Evolutionary conservation across 1,139 yeast genomes (phyloP).

Genomic region (Taiozyma sp.): DNA sequence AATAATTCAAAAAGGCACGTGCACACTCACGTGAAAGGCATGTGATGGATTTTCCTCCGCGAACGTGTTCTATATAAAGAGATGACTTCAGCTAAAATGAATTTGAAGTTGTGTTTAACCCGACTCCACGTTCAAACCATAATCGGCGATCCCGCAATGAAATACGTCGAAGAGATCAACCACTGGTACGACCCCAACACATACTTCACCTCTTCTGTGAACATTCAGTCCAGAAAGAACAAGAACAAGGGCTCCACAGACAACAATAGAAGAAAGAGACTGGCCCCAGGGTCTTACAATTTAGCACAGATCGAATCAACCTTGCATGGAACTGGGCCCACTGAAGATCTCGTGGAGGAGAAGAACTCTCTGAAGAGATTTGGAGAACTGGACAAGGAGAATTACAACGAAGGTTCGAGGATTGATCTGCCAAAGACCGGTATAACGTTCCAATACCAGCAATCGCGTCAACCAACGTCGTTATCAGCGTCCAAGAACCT

Average conservation of each 20-base stretch:
- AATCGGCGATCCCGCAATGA: background rate
- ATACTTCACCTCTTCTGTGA: conserved; percentile 23
- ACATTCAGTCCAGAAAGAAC: conserved; percentile 14
- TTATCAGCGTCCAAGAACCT: conserved; percentile 10
- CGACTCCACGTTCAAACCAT: background rate
- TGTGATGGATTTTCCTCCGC: too few relatives aligned
- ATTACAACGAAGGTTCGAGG: conserved; percentile 31
- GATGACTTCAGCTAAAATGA: background rate
- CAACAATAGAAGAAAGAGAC: conserved; percentile 19
- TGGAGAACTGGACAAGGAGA: conserved; percentile 36
- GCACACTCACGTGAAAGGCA: background rate
- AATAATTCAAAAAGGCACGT: too few relatives aligned
- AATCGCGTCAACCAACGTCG: conserved; percentile 12
- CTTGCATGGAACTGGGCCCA: conserved; percentile 22
- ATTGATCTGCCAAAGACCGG: conserved; percentile 35
- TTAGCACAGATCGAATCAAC: conserved; percentile 20
- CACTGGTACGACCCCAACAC: conserved; percentile 15
- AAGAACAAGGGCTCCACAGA: conserved; percentile 5
- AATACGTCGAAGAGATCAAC: conserved; percentile 19
- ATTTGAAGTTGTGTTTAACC: background rate
- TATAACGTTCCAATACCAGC: conserved; percentile 21
- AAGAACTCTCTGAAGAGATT: conserved; percentile 33
- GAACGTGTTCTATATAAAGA: background rate
- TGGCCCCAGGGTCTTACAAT: conserved; percentile 24
- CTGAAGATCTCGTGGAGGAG: conserved; percentile 26